A percentile compares a stretch with the other conserved stretches of the same genome.
These are phyloP conservation scores for Chrysanthemum makinoi DNA, from an alignment of 129 eudicot species.

Conservation along the genomic window DNA sequence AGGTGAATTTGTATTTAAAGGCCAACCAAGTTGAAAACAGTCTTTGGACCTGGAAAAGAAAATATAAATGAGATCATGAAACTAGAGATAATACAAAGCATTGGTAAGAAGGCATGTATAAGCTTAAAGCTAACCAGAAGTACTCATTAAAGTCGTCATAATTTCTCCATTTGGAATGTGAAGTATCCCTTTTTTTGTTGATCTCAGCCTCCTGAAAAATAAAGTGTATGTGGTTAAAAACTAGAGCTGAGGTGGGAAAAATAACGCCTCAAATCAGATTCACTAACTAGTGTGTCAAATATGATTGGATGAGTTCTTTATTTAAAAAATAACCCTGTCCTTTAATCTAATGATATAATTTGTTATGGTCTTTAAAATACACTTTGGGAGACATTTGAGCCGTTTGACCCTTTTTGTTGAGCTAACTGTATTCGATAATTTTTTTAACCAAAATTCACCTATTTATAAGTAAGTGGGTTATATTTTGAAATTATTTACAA, in stretches of 20 bases:
- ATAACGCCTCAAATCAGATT: not conserved
- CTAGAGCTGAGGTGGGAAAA: not conserved
- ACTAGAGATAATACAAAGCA: not conserved
- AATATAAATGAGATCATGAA: not conserved
- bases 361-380: too few species aligned
- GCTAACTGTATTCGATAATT: too few species aligned
- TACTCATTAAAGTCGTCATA: conserved; percentile 96
- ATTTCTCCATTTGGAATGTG: conserved; percentile 98
- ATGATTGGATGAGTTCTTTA: too few species aligned
- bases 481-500: not conserved
- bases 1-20: conserved; percentile 62
- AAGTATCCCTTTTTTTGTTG: conserved; percentile 77
- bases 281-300: not conserved
- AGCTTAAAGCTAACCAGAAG: conserved; percentile 63
- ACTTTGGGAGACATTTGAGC: not conserved
- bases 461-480: not conserved
- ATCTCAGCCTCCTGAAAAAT: conserved; percentile 72
- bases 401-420: not conserved
- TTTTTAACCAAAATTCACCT: not conserved
- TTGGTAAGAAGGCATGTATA: not conserved
- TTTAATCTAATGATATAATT: too few species aligned
- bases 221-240: not conserved
- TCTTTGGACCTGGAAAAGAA: conserved; percentile 6
- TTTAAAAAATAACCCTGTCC: not conserved
- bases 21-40: conserved; percentile 19